These are phyloP conservation scores for Saccharomycopsis olivae DNA, from an alignment of 805 yeast species.

Conservation along the genomic window DNA sequence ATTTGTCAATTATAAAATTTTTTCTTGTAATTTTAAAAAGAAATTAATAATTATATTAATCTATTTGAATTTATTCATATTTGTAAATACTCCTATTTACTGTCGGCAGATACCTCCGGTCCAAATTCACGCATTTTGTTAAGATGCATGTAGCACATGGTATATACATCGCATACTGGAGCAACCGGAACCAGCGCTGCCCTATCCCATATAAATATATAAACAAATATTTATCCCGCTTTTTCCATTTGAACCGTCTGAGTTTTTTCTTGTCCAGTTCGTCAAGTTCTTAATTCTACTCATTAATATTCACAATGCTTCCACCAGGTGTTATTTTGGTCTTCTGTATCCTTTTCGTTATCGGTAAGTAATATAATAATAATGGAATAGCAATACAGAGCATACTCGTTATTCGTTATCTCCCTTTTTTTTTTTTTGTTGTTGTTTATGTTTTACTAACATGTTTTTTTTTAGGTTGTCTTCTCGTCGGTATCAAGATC, in stretches of 20 bases:
- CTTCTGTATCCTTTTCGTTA: conserved; percentile 31
- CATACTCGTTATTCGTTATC: background rate
- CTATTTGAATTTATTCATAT: too few relatives aligned
- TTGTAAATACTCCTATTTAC: too few relatives aligned
- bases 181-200: conserved; percentile 8
- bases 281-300: background rate
- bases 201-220: background rate
- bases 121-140: too few relatives aligned
- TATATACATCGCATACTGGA: too few relatives aligned
- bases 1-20: too few relatives aligned
- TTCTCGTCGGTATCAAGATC: conserved; percentile 24
- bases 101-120: too few relatives aligned
- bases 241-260: background rate
- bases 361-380: conserved; percentile 22
- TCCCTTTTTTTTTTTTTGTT: too few relatives aligned
- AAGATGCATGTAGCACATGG: too few relatives aligned
- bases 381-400: too few relatives aligned
- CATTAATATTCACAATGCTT: conserved; percentile 33
- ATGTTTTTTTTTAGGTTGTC: conserved; percentile 20
- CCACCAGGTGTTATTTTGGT: conserved; percentile 71
- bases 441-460: background rate
- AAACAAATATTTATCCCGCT: background rate
- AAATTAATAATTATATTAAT: too few relatives aligned
- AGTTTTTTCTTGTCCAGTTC: conserved; percentile 1
- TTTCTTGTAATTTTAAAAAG: too few relatives aligned